phyloP scores from a whole-genome alignment of 179 eudicot genomes.

The Kewa caespitosa region DNA sequence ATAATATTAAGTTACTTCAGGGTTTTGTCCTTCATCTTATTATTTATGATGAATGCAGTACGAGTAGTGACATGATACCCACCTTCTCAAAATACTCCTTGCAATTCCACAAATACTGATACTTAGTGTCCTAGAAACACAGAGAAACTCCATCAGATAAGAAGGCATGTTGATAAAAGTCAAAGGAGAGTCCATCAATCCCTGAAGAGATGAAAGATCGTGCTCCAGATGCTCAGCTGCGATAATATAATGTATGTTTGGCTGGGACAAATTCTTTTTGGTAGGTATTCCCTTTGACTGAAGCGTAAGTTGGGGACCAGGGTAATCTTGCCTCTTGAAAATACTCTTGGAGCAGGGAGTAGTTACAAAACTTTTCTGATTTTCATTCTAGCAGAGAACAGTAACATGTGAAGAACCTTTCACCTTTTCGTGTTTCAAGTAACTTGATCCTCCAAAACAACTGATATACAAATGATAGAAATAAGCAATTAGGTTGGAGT shows the following conservation, averaged over 20 bases:
- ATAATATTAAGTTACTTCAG: slow-evolving; percentile 14
- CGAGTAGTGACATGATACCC: slow-evolving; percentile 18
- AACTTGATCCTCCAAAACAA: background rate
- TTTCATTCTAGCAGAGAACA: background rate
- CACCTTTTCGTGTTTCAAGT: background rate
- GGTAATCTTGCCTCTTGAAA: background rate
- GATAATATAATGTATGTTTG: background rate
- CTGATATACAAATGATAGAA: slow-evolving; percentile 12
- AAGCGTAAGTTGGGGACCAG: background rate
- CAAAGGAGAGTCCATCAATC: background rate
- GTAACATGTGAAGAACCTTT: background rate
- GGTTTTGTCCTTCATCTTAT: background rate
- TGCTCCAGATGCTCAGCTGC: slow-evolving; percentile 1
- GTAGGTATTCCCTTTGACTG: background rate
- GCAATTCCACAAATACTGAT: slow-evolving; percentile 87
- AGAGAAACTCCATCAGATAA: slow-evolving; percentile 27
- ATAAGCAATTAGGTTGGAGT: slow-evolving; percentile 11
- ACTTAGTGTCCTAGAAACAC: slow-evolving; percentile 76
- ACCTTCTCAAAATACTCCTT: slow-evolving; percentile 81
- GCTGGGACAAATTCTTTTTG: background rate
- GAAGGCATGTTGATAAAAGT: background rate
- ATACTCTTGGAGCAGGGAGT: background rate
- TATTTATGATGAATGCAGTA: background rate
- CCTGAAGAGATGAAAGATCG: background rate
- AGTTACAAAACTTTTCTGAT: background rate